A percentile compares a stretch with the other conserved stretches of the same genome.
These are phyloP conservation scores for Boletus reticulatus DNA, from an alignment of 768 basidiomycete genomes.

Conservation along the genomic window DNA sequence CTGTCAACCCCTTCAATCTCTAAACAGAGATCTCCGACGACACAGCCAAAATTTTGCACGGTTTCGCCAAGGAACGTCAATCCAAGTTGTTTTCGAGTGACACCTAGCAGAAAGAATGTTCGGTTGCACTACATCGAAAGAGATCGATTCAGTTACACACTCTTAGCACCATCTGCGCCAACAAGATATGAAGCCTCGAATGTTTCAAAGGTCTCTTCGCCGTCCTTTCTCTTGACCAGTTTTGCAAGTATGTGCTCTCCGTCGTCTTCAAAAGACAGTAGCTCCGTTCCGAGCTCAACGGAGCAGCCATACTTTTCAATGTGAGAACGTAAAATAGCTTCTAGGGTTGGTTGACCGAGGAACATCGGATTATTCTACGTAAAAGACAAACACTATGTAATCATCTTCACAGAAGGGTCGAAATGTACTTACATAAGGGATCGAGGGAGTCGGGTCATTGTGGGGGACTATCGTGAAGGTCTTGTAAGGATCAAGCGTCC, in stretches of 20 bases:
- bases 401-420: neutral
- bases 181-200: conserved; percentile 35
- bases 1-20: conserved; percentile 27
- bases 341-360: conserved; percentile 29
- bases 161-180: conserved; percentile 41
- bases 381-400: neutral
- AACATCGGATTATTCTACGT: conserved; percentile 10
- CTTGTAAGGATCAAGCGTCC: conserved; percentile 16
- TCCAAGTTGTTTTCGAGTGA: conserved; percentile 39
- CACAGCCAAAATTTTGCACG: conserved; percentile 18
- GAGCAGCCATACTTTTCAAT: conserved; percentile 22
- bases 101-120: conserved; percentile 17
- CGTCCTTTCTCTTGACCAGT: conserved; percentile 28
- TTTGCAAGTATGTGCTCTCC: conserved; percentile 36
- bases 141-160: conserved; percentile 4
- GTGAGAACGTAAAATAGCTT: conserved; percentile 24
- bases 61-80: conserved; percentile 44
- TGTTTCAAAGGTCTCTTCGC: conserved; percentile 25
- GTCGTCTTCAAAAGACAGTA: conserved; percentile 42
- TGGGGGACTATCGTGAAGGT: neutral
- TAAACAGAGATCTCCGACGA: conserved; percentile 39
- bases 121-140: neutral
- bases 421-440: conserved; percentile 25
- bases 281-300: conserved; percentile 46
- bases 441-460: conserved; percentile 22